Evolutionary conservation across 2,329 filamentous ascomycete genomes (phyloP).

Genomic region (Diaporthe nobilis): DNA sequence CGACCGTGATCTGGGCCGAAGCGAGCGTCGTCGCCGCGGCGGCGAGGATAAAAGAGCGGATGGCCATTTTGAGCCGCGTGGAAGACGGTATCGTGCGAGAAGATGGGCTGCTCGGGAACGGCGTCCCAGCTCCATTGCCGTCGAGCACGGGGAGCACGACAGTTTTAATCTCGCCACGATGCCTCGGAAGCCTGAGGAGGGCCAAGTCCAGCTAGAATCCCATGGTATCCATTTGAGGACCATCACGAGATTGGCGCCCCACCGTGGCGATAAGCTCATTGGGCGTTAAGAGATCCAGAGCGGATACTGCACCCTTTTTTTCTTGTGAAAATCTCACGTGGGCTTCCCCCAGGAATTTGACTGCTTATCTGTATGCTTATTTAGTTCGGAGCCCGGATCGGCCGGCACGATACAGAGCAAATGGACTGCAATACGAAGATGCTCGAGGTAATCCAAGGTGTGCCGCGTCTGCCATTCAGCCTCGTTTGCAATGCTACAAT

Average conservation of each 20-base stretch:
- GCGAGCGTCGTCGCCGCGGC: conserved; percentile 15
- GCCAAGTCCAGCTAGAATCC: conserved; percentile 28
- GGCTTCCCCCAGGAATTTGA: conserved; percentile 3
- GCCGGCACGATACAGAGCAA: background rate
- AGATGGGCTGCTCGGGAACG: background rate
- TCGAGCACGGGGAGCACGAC: background rate
- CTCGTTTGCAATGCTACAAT: background rate
- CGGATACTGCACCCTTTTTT: conserved; percentile 25
- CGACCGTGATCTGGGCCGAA: conserved; percentile 27
- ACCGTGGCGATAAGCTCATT: conserved; percentile 22
- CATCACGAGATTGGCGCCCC: conserved; percentile 28
- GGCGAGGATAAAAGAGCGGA: conserved; percentile 13
- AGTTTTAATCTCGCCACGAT: conserved; percentile 16
- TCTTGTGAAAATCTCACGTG: conserved; percentile 20
- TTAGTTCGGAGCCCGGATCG: background rate
- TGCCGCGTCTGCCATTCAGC: background rate
- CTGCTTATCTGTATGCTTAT: conserved; percentile 22
- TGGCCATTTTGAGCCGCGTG: conserved; percentile 7
- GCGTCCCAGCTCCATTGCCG: background rate
- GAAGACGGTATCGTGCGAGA: background rate
- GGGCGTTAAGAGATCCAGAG: conserved; percentile 6
- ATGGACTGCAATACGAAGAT: background rate
- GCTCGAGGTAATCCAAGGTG: background rate
- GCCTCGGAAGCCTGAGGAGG: conserved; percentile 1
- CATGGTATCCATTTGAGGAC: conserved; percentile 19